Evolutionary conservation across 2,329 filamentous ascomycete species (phyloP).

Genomic region (Monosporascus ibericus): DNA sequence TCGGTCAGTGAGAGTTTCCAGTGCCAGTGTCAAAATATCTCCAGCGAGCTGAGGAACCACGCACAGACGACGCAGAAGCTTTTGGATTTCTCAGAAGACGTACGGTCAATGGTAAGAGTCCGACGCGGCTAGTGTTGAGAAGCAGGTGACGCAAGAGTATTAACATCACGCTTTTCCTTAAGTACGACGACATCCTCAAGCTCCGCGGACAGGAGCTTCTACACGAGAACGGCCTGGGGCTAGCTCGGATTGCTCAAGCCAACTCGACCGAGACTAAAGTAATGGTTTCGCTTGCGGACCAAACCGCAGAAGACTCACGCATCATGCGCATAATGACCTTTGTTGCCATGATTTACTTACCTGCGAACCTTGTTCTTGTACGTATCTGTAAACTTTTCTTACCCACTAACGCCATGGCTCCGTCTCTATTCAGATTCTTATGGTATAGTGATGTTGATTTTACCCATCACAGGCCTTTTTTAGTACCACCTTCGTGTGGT

Average conservation of each 20-base stretch:
- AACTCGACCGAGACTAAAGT: background rate
- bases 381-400: background rate
- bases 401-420: too few species aligned
- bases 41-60: slow-evolving; percentile 2
- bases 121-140: too few species aligned
- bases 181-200: slow-evolving; percentile 2
- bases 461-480: background rate
- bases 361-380: slow-evolving; percentile 2
- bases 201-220: slow-evolving; percentile 2
- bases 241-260: background rate
- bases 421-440: too few species aligned
- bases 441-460: too few species aligned
- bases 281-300: background rate
- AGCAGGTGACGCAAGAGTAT: too few species aligned
- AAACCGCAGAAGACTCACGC: background rate
- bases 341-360: slow-evolving; percentile 1
- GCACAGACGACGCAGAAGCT: slow-evolving; percentile 4
- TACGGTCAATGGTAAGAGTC: slow-evolving; percentile 5
- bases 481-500: slow-evolving; percentile 1
- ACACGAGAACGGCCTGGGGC: background rate
- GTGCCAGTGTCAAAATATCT: background rate
- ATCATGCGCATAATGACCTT: background rate
- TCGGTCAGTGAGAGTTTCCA: background rate
- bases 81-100: slow-evolving; percentile 3
- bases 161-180: background rate